Percentiles rank a stretch among this genome's conserved stretches.
These are phyloP conservation scores for Crithidia acanthocephali DNA, from an alignment of 208 protist species.

Conservation along the genomic window DNA sequence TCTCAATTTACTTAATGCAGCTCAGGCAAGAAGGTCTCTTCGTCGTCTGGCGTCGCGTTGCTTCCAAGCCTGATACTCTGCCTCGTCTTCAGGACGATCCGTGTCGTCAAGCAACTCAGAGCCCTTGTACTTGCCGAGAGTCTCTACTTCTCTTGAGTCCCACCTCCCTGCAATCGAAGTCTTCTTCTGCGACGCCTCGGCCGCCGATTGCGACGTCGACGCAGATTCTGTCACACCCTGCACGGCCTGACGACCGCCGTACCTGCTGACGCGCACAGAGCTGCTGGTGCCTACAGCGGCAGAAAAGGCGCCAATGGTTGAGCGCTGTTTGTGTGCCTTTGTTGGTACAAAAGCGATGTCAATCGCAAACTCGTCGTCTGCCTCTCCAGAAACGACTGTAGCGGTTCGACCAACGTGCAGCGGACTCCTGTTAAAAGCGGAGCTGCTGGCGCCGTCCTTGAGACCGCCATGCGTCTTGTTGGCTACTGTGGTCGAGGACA, in stretches of 20 bases:
- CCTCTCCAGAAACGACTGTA: neutral
- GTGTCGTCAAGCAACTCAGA: conserved; percentile 65
- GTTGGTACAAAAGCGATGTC: conserved; percentile 51
- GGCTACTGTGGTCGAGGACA: neutral
- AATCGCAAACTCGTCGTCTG: conserved; percentile 50
- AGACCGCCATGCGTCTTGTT: neutral
- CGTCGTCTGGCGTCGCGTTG: conserved; percentile 35
- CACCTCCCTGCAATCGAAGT: conserved; percentile 15
- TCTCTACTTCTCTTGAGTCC: conserved; percentile 18
- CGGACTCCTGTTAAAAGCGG: neutral
- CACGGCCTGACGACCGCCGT: neutral
- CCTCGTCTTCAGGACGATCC: conserved; percentile 56
- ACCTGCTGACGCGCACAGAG: neutral
- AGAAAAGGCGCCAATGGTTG: neutral
- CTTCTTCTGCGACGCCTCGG: neutral
- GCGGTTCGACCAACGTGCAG: neutral
- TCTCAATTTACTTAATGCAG: too few species aligned
- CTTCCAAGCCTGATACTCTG: conserved; percentile 61
- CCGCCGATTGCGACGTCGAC: neutral
- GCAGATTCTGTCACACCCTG: neutral
- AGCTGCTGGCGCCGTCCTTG: neutral
- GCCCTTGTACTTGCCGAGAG: conserved; percentile 28
- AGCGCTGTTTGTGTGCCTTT: conserved; percentile 9
- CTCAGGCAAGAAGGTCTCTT: conserved; percentile 25
- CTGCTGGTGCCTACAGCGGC: neutral